Base-by-base conservation (phyloP, 2,329 filamentous ascomycete genomes). In the Aspergillus ibericus region DNA sequence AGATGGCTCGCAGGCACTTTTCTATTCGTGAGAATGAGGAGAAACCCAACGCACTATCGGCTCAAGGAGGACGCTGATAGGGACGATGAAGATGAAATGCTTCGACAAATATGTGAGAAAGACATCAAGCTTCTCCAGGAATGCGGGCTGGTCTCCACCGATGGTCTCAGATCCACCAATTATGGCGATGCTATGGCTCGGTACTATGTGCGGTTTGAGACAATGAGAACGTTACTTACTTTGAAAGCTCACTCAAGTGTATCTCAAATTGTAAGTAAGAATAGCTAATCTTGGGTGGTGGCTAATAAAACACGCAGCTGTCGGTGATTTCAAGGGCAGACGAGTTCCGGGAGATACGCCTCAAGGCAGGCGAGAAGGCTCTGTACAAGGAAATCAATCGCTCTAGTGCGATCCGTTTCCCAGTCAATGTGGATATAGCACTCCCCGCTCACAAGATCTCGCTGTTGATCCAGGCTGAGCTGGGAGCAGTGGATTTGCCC, bases 161-260 rank as follows among this genome's bases (percentile, higher is more conserved):
- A 78, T 0, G 74, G 74, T 4, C 81, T 93, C 49, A 79, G 76
- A 25, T 86, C 85, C 46, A 93, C 90, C 0, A 85, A 88, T 50
- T 91, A 89, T 68, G 91, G 91, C 1, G 82, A 88, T 56, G 88
- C 88, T 4, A 96, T 96, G 91, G 89, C 91, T 44, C 84, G 86
- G 49, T 96, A 93, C 71, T 93, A 91, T 77, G 79, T 95, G 3
- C 85, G 85, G 20, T 93, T 93, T 65, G 83, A 88, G 36, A 95
- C 91, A 0, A 96, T 95, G 90, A 88, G 86, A 65, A 72, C 80
- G 1, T 80, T 96, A 13, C 76, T 93, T 44, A 78, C 78, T 0
- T 79, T 95, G 53, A 82, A 84, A n/a, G 73, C 77, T 1, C 83
- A 82, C 40, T 82, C 87, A 0, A 85, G 82, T 7, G 79, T 88